Evolutionary conservation across 208 protist species (phyloP).

Genomic region (Leishmania major): DNA sequence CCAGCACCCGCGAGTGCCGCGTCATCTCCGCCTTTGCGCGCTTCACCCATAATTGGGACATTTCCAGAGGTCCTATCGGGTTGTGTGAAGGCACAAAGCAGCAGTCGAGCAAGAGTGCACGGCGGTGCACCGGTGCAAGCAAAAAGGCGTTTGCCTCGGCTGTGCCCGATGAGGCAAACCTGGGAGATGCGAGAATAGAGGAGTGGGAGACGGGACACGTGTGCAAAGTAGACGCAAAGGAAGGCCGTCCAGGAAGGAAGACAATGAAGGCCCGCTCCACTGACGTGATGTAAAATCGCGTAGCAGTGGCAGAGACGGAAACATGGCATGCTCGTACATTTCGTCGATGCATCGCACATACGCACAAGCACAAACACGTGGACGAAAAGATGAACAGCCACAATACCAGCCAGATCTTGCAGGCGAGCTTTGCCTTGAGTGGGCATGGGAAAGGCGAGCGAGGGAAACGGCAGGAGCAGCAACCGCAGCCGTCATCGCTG

Average conservation of each 20-base stretch:
- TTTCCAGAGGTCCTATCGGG: constrained; percentile 11
- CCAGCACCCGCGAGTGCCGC: constrained; percentile 77
- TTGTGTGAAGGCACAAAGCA: not conserved
- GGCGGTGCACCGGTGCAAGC: not conserved
- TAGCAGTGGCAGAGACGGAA: not conserved
- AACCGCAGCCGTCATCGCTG: not conserved
- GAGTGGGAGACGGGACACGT: too few species aligned
- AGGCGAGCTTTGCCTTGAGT: not conserved
- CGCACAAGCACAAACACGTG: not conserved
- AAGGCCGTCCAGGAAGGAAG: not conserved
- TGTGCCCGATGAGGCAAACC: not conserved
- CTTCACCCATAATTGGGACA: constrained; percentile 91
- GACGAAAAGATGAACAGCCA: not conserved
- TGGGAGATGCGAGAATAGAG: not conserved
- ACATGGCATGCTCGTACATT: not conserved
- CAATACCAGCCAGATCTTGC: not conserved
- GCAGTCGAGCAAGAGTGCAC: not conserved
- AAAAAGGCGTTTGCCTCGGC: not conserved
- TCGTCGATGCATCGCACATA: not conserved
- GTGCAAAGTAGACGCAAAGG: not conserved
- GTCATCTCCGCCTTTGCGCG: constrained; percentile 85
- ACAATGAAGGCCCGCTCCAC: not conserved
- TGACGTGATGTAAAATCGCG: not conserved
- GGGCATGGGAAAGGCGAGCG: not conserved
- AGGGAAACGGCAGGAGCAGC: not conserved